phyloP scores from a whole-genome alignment of 2,329 filamentous ascomycete species.

The Fusarium sp. region DNA sequence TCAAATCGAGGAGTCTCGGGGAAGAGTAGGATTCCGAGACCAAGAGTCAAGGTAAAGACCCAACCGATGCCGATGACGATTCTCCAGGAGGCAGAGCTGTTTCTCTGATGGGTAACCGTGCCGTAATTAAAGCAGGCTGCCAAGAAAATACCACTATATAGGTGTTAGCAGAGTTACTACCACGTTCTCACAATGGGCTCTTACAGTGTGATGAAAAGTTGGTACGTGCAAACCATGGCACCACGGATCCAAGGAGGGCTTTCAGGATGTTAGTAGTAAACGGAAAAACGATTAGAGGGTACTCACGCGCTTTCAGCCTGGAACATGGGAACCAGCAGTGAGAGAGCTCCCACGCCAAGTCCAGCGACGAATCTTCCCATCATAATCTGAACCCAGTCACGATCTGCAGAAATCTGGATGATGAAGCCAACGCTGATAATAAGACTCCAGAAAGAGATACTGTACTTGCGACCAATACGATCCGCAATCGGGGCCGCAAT shows the following conservation, averaged over 20 bases:
- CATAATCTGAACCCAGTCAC: constrained; percentile 73
- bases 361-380: constrained; percentile 74
- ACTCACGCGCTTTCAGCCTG: constrained; percentile 73
- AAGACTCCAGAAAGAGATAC: constrained; percentile 71
- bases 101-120: constrained; percentile 60
- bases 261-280: neutral
- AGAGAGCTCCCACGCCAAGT: constrained; percentile 74
- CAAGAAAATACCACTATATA: constrained; percentile 69
- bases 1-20: constrained; percentile 65
- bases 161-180: neutral
- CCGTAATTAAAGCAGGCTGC: constrained; percentile 73
- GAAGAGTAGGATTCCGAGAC: constrained; percentile 61
- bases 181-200: neutral
- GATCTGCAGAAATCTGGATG: constrained; percentile 70
- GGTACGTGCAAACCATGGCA: constrained; percentile 74
- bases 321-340: constrained; percentile 77
- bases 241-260: constrained; percentile 73
- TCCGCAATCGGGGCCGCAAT: constrained; percentile 74
- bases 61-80: constrained; percentile 68
- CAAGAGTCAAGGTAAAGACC: constrained; percentile 62
- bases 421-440: constrained; percentile 74
- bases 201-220: constrained; percentile 73
- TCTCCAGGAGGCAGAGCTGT: constrained; percentile 68
- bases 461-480: constrained; percentile 70
- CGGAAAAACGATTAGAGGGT: fast-evolving